Percentiles rank a stretch among this genome's conserved stretches.
phyloP scores from a whole-genome alignment of 2,329 filamentous ascomycete species.

The Cladorrhinum sp. region DNA sequence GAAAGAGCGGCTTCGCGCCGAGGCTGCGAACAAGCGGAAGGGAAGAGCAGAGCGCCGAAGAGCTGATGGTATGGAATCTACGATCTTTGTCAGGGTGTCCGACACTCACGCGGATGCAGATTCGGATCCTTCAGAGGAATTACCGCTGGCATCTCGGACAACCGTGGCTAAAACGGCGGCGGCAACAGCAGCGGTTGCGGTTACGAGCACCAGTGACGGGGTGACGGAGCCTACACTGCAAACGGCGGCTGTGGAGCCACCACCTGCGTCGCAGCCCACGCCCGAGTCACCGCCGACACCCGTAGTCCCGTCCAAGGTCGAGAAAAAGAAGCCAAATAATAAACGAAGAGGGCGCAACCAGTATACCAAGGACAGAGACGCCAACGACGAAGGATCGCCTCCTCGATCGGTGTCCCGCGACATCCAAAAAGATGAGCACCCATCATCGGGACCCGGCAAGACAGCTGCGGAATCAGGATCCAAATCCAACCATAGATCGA shows the following conservation, averaged over 20 bases:
- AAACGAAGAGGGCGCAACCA: constrained; percentile 71
- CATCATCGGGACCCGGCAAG: constrained; percentile 31
- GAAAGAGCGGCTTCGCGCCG: constrained; percentile 67
- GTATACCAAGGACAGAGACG: constrained; percentile 74
- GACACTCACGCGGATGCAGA: constrained; percentile 50
- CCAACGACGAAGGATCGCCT: constrained; percentile 56
- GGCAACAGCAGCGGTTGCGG: neutral
- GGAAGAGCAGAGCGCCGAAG: constrained; percentile 76
- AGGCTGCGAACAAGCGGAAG: constrained; percentile 76
- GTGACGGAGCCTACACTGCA: constrained; percentile 23
- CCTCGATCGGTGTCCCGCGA: constrained; percentile 52
- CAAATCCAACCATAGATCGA: constrained; percentile 54
- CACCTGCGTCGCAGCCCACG: constrained; percentile 44
- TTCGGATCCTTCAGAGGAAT: constrained; percentile 69
- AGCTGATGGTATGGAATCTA: constrained; percentile 63
- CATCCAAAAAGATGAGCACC: constrained; percentile 47
- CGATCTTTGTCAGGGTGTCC: constrained; percentile 28
- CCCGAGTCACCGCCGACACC: constrained; percentile 49
- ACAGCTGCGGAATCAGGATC: constrained; percentile 35
- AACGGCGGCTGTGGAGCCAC: constrained; percentile 34
- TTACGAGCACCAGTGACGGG: constrained; percentile 18
- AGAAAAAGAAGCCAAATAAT: constrained; percentile 58
- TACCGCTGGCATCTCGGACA: constrained; percentile 47
- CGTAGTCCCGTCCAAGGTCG: constrained; percentile 56
- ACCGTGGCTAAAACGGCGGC: constrained; percentile 32